Base-by-base conservation (phyloP, 805 yeast genomes). In the Saturnispora galanensis region DNA sequence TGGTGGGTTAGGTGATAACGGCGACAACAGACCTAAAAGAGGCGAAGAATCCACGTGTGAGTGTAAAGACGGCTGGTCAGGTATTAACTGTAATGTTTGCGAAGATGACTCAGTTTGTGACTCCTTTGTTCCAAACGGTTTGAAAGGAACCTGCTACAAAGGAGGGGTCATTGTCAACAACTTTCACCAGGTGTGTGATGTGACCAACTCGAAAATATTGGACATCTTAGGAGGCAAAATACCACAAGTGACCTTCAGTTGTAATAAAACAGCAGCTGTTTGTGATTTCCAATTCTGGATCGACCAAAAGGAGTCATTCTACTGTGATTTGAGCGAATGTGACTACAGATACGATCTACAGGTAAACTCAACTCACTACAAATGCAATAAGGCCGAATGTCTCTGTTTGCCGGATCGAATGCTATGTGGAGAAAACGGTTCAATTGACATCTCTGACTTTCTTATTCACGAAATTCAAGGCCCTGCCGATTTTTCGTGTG, bases 241-340 rank as follows among this genome's bases (percentile, higher is more conserved):
- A 42, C 97, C 98, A 2, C 95, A 90, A 58, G 96, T 86, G 3
- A 88, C 96, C 0, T 90, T 93, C 64, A 76, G 87, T 34, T 93
- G 98, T 67, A 79, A 85, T 57, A 76, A 70, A 54, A 73, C 82
- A 1, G 66, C 76, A 0, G 73, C 65, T 13, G 63, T 62, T 10
- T 93, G 98, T 65, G 79, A 87, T 59, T 87, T 93, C 65, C 97
- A 93, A 63, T 87, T 93, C 59, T 93, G 98, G 98, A 86, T 93
- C 51, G 96, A 81, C 53, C 77, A 87, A 60, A 67, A 72, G 38
- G 98, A 93, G 61, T 81, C 94, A 48, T 93, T 93, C 62, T 93
- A 77, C 61, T 93, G 98, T 68, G 93, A 82, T 39, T 72, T 93
- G 52, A 64, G 71, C 43, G 64, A 69, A n/a, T 93, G 98, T 68